Base-by-base conservation (phyloP, 2,329 filamentous ascomycete genomes). In the Boeremia lycopersici region DNA sequence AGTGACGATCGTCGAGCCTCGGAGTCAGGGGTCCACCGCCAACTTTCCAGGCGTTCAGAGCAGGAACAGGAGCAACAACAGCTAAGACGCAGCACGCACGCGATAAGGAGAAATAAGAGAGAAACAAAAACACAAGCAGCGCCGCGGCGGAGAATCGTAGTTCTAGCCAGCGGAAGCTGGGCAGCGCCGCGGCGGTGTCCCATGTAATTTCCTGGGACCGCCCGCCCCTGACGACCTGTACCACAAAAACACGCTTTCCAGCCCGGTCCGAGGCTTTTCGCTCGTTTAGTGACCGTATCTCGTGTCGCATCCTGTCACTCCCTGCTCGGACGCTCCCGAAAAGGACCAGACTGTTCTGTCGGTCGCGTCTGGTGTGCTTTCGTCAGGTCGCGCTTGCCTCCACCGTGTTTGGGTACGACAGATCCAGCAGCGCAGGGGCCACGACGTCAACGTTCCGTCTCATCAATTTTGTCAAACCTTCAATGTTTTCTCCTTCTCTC, bases 221-320 rank as follows among this genome's bases (percentile, higher is more conserved):
- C 45, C 48, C 38, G 38, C 53, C 53, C 47, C 48, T 52, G 53
- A 53, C 45, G 17, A 46, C 41, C 35, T 41, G 52, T 42, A 46
- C 46, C 46, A 50, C 52, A 23, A 46, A 49, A 55, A 41, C 41
- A 55, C 40, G 1, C 40, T 30, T 48, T 45, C 28, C 34, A 35
- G 34, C n/a, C 40, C 12, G 12, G 40, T 54, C 41, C 40, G 45
- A 49, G 45, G n/a, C 45, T 19, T 40, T 49, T 41, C 3, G 33
- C n/a, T 17, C n/a, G 2, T 51, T 23, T 8, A 34, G 35, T 23
- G 5, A 34, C 11, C 48, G 43, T 42, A 42, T 53, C 3, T 41
- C 30, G 48, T 53, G 26, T 40, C 30, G 36, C 25, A 5, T 26
- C 1, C 41, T 15, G 35, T 23, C 35, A 15, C 12, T 30, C 6